A percentile compares a stretch with the other conserved stretches of the same genome.
Conservation (phyloP, 1,139 yeast species). For the Saccharomycopsis hybrid region DNA sequence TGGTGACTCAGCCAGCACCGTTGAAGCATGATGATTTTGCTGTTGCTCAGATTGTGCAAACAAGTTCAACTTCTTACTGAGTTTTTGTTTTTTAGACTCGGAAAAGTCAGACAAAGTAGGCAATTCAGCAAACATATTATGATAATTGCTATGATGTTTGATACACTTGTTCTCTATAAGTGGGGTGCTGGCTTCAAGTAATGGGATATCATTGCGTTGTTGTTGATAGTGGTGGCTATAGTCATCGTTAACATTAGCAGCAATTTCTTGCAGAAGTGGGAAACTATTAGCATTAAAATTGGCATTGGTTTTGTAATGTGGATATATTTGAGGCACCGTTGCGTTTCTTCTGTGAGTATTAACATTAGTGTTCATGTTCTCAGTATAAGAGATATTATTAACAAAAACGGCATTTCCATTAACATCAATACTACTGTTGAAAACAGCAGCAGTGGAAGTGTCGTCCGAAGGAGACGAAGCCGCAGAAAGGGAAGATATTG, state of each 20-base stretch:
- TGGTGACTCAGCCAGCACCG: not conserved
- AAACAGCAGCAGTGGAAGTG: not conserved
- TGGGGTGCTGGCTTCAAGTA: not conserved
- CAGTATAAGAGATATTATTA: not conserved
- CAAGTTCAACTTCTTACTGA: not conserved
- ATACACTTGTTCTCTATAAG: not conserved
- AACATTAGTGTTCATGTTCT: not conserved
- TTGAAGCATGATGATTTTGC: not conserved
- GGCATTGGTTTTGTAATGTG: too few relatives aligned
- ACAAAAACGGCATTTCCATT: not conserved
- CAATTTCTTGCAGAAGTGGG: too few relatives aligned
- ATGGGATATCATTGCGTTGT: not conserved
- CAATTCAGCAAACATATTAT: not conserved
- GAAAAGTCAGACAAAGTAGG: conserved; percentile 8
- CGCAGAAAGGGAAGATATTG: not conserved
- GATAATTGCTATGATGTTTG: not conserved
- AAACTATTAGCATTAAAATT: too few relatives aligned
- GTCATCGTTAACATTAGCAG: too few relatives aligned
- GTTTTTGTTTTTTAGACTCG: not conserved
- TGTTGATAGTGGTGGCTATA: too few relatives aligned
- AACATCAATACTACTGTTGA: too few relatives aligned
- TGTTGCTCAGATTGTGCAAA: not conserved
- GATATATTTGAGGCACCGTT: not conserved
- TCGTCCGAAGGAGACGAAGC: not conserved
- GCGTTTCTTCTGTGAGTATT: not conserved